Evolutionary conservation across 2,329 filamentous ascomycete genomes (phyloP).

Genomic region (Chaetothyriales sp.): DNA sequence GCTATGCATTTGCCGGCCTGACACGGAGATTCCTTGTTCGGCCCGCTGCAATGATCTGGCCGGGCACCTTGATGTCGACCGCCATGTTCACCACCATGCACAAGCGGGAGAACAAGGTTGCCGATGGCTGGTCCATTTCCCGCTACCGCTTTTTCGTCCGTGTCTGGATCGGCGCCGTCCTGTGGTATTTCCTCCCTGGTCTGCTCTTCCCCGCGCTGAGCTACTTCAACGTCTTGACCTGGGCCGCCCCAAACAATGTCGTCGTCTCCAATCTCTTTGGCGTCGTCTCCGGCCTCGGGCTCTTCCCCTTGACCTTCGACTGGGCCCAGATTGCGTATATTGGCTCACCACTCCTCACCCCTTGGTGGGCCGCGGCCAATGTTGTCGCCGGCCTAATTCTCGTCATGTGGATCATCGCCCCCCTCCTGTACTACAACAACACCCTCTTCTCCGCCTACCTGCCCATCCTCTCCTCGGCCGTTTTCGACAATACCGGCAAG

Average conservation of each 20-base stretch:
- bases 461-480: constrained; percentile 70
- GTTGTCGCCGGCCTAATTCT: constrained; percentile 66
- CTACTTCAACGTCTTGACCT: constrained; percentile 80
- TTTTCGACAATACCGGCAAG: constrained; percentile 72
- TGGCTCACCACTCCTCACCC: constrained; percentile 68
- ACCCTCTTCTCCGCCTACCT: constrained; percentile 70
- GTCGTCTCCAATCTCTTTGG: constrained; percentile 77
- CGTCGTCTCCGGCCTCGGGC: constrained; percentile 66
- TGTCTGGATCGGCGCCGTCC: constrained; percentile 56
- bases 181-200: constrained; percentile 76
- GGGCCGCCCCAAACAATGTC: constrained; percentile 78
- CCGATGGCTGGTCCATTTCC: constrained; percentile 70
- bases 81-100: constrained; percentile 82
- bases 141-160: constrained; percentile 73
- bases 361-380: constrained; percentile 77
- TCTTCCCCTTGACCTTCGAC: constrained; percentile 79
- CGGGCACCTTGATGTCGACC: constrained; percentile 72
- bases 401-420: constrained; percentile 75
- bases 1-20: constrained; percentile 74
- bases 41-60: constrained; percentile 85
- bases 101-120: constrained; percentile 67
- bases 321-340: constrained; percentile 86
- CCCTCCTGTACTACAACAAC: constrained; percentile 63
- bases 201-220: constrained; percentile 71
- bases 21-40: constrained; percentile 69